Evolutionary conservation across 306 rosid species (phyloP).

Genomic region (Trichosanthes cucumerina): DNA sequence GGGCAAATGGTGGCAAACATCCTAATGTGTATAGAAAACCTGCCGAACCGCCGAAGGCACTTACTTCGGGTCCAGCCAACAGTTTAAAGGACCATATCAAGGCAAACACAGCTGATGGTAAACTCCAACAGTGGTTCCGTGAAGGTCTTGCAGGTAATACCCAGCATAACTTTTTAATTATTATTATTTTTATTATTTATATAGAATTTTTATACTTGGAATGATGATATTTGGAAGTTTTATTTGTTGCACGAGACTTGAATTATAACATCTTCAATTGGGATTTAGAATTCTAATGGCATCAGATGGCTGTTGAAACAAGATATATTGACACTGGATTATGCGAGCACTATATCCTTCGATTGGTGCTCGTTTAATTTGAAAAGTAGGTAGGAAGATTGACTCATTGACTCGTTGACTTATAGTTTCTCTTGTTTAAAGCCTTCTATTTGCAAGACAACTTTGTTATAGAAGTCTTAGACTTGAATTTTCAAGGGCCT

Average conservation of each 20-base stretch:
- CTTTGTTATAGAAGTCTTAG: not conserved
- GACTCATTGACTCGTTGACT: not conserved
- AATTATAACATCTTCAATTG: not conserved
- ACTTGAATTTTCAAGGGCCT: not conserved
- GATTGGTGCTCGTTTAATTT: not conserved
- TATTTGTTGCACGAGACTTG: not conserved
- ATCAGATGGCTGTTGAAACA: not conserved
- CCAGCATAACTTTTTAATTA: not conserved
- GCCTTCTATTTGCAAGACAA: not conserved
- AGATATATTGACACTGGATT: not conserved
- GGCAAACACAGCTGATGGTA: constrained; percentile 68
- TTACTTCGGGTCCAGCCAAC: constrained; percentile 45
- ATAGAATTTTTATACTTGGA: not conserved
- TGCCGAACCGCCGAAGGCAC: constrained; percentile 52
- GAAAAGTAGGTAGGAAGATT: not conserved
- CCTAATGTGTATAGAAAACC: constrained; percentile 39
- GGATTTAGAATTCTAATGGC: not conserved
- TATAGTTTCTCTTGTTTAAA: not conserved
- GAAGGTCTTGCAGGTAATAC: constrained; percentile 87
- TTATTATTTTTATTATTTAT: not conserved
- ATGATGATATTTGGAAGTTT: not conserved
- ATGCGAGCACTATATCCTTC: not conserved
- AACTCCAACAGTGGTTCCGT: constrained; percentile 93
- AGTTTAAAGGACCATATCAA: constrained; percentile 43
- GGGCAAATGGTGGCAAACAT: constrained; percentile 50